Percentiles rank a stretch among this genome's conserved stretches.
phyloP scores from a whole-genome alignment of 768 basidiomycete species.

The Leccinum fibrillosum region DNA sequence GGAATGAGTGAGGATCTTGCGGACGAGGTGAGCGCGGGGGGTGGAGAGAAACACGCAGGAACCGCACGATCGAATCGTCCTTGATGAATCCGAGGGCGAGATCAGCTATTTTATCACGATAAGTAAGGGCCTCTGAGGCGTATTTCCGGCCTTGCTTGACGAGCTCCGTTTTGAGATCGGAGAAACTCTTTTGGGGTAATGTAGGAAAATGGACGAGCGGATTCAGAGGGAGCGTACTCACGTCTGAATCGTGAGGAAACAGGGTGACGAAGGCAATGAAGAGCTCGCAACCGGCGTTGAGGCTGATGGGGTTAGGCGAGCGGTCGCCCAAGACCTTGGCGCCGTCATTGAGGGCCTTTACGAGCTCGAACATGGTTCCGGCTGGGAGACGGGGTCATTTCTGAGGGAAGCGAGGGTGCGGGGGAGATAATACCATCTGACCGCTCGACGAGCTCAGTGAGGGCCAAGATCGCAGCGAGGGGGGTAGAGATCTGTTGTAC shows the following conservation, averaged over 20 bases:
- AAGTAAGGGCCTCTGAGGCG: slow-evolving; percentile 74
- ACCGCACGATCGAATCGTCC: slow-evolving; percentile 81
- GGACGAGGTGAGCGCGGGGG: slow-evolving; percentile 12
- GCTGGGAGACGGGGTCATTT: slow-evolving; percentile 41
- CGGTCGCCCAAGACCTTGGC: slow-evolving; percentile 58
- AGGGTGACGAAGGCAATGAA: slow-evolving; percentile 88
- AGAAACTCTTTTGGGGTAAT: slow-evolving; percentile 59
- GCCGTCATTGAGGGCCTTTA: slow-evolving; percentile 76
- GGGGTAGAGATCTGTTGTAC: slow-evolving; percentile 65
- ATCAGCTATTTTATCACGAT: slow-evolving; percentile 86
- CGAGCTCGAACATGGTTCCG: slow-evolving; percentile 91
- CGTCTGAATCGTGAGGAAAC: slow-evolving; percentile 78
- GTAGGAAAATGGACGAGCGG: slow-evolving; percentile 4
- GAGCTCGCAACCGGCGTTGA: slow-evolving; percentile 87
- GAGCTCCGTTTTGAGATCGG: slow-evolving; percentile 78
- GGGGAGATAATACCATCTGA: slow-evolving; percentile 62
- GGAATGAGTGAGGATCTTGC: slow-evolving; percentile 92
- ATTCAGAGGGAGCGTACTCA: slow-evolving; percentile 37
- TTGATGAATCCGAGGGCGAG: slow-evolving; percentile 90
- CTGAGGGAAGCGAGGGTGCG: neutral
- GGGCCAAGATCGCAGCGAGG: slow-evolving; percentile 82
- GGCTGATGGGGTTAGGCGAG: slow-evolving; percentile 76
- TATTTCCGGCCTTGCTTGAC: slow-evolving; percentile 79
- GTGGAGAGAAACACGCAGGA: slow-evolving; percentile 16
- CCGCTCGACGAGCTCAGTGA: slow-evolving; percentile 76